Evolutionary conservation across 164 flowering plant genomes (phyloP).

Genomic region (Saururus chinensis): DNA sequence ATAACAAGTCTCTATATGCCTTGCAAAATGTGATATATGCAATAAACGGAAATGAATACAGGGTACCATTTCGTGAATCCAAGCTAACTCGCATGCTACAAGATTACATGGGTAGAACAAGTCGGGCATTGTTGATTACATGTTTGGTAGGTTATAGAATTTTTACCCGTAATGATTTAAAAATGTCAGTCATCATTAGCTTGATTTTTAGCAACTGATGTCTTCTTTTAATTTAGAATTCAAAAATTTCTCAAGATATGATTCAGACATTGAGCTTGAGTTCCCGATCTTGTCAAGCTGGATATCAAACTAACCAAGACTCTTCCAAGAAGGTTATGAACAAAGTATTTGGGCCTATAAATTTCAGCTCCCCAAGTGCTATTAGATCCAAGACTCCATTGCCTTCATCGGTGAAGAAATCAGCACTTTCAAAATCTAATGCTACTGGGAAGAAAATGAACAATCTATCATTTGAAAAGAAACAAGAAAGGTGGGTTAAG

Average conservation of each 20-base stretch:
- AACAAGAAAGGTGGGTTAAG: constrained; percentile 9
- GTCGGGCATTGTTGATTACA: constrained; percentile 33
- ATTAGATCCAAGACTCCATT: constrained; percentile 5
- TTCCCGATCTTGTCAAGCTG: constrained; percentile 35
- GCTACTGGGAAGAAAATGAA: background rate
- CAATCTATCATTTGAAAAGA: background rate
- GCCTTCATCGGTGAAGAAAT: constrained; percentile 22
- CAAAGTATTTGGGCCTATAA: background rate
- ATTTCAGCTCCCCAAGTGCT: constrained; percentile 13
- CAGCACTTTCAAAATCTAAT: constrained; percentile 1
- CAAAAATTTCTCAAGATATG: constrained; percentile 54
- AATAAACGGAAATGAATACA: constrained; percentile 36
- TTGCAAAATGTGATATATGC: constrained; percentile 51
- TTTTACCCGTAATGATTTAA: background rate
- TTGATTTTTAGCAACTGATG: background rate
- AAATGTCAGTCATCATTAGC: background rate
- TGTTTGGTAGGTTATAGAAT: constrained; percentile 47
- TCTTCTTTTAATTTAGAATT: constrained; percentile 25
- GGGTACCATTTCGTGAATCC: constrained; percentile 66
- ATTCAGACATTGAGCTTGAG: constrained; percentile 36
- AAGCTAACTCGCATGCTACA: constrained; percentile 58
- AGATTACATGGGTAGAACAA: constrained; percentile 50
- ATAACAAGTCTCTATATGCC: constrained; percentile 34
- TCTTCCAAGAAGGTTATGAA: constrained; percentile 25
- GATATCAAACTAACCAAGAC: constrained; percentile 9